These are phyloP conservation scores for Saprolegnia parasitica DNA, from an alignment of 352 stramenopile species.

Conservation along the genomic window DNA sequence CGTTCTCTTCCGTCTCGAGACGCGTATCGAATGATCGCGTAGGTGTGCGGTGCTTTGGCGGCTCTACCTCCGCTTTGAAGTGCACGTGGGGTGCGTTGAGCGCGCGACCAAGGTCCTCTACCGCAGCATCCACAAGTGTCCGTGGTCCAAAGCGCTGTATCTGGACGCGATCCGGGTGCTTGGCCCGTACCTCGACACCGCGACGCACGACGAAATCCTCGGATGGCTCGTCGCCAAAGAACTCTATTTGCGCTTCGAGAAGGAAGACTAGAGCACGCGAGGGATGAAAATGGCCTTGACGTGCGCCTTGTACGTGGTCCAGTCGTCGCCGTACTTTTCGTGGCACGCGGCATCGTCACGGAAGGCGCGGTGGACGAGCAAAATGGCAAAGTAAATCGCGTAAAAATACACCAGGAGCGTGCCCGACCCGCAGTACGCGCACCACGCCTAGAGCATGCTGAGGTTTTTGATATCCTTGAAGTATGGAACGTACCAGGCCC, in stretches of 20 bases:
- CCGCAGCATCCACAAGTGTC: conserved; percentile 56
- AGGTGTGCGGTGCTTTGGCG: conserved; percentile 69
- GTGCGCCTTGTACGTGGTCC: conserved; percentile 40
- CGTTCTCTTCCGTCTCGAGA: neutral
- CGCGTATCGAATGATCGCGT: no score
- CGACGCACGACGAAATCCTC: conserved; percentile 58
- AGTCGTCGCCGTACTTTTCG: conserved; percentile 50
- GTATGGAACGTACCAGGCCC: conserved; percentile 43
- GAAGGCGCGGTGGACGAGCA: conserved; percentile 71
- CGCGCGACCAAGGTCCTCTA: conserved; percentile 69
- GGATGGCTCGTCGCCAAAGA: conserved; percentile 71
- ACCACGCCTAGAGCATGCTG: conserved; percentile 40
- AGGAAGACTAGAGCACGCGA: neutral
- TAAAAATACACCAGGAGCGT: conserved; percentile 87
- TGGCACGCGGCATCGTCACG: conserved; percentile 41
- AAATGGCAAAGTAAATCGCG: conserved; percentile 86
- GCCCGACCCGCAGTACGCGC: conserved; percentile 40
- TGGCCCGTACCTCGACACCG: conserved; percentile 54
- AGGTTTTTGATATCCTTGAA: no score
- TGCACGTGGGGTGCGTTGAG: conserved; percentile 63
- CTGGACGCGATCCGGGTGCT: conserved; percentile 57
- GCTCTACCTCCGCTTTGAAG: conserved; percentile 73
- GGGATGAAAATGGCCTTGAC: conserved; percentile 30
- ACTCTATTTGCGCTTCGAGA: conserved; percentile 55
- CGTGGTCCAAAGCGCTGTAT: conserved; percentile 78